phyloP scores from a whole-genome alignment of 2,329 filamentous ascomycete genomes.

The Cadophora malorum region DNA sequence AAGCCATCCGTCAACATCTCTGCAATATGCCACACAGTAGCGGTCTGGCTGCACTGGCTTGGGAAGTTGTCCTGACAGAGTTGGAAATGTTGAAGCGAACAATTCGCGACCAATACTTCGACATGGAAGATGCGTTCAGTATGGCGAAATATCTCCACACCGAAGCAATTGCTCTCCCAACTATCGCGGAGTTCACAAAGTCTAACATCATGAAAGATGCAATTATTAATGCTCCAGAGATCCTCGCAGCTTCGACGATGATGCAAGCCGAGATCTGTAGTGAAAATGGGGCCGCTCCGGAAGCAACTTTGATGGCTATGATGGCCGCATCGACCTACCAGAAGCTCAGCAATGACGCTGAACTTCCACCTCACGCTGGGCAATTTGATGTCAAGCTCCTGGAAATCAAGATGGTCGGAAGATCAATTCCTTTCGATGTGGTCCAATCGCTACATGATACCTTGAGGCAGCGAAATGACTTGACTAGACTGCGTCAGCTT shows the following conservation, averaged over 20 bases:
- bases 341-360: neutral
- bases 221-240: neutral
- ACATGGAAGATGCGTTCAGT: slow-evolving; percentile 7
- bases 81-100: slow-evolving; percentile 4
- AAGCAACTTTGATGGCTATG: neutral
- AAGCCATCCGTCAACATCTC: neutral
- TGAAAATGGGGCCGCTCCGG: neutral
- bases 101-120: slow-evolving; percentile 8
- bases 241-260: neutral
- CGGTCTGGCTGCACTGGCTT: neutral
- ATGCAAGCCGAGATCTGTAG: neutral
- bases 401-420: neutral
- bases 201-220: neutral
- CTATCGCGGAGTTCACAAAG: neutral
- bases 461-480: neutral
- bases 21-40: neutral
- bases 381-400: neutral
- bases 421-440: neutral
- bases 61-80: slow-evolving; percentile 5
- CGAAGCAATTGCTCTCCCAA: neutral
- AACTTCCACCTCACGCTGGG: neutral
- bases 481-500: slow-evolving; percentile 2
- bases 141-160: slow-evolving; percentile 5
- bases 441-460: neutral
- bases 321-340: neutral